These are phyloP conservation scores for Chaetomium olivaceum DNA, from an alignment of 2,329 filamentous ascomycete species.

Conservation along the genomic window DNA sequence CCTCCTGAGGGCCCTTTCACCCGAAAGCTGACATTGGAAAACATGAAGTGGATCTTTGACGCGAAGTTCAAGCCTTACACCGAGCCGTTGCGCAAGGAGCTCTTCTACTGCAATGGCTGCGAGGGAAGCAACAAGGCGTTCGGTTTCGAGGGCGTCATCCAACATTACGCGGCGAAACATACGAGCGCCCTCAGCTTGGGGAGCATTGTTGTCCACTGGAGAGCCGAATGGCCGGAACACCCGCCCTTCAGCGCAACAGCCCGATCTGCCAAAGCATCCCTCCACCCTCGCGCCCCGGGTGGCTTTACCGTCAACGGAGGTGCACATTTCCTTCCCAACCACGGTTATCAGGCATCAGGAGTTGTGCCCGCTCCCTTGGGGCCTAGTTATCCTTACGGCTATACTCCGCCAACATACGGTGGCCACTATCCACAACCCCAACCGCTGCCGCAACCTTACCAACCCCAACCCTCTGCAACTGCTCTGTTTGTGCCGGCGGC, in stretches of 20 bases:
- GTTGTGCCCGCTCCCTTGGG: conserved; percentile 18
- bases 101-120: conserved; percentile 75
- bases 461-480: conserved; percentile 10
- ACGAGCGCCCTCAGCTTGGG: conserved; percentile 69
- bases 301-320: conserved; percentile 16
- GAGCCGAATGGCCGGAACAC: conserved; percentile 74
- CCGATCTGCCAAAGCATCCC: conserved; percentile 39
- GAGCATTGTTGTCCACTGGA: conserved; percentile 75
- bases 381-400: conserved; percentile 35
- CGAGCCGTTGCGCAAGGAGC: conserved; percentile 65
- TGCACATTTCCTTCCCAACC: conserved; percentile 21
- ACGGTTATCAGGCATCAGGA: conserved; percentile 23
- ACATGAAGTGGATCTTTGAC: conserved; percentile 85
- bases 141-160: conserved; percentile 75
- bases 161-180: conserved; percentile 83
- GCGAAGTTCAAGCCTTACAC: conserved; percentile 71
- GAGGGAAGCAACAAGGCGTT: conserved; percentile 66
- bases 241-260: conserved; percentile 71
- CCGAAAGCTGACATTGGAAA: conserved; percentile 70
- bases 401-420: conserved; percentile 38
- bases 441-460: conserved; percentile 22
- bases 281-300: conserved; percentile 16
- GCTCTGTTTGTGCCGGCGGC: conserved; percentile 21
- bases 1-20: conserved; percentile 56
- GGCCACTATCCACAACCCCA: conserved; percentile 35